phyloP scores from a whole-genome alignment of 176 grass and related monocot species.

The Stipa capillata region DNA sequence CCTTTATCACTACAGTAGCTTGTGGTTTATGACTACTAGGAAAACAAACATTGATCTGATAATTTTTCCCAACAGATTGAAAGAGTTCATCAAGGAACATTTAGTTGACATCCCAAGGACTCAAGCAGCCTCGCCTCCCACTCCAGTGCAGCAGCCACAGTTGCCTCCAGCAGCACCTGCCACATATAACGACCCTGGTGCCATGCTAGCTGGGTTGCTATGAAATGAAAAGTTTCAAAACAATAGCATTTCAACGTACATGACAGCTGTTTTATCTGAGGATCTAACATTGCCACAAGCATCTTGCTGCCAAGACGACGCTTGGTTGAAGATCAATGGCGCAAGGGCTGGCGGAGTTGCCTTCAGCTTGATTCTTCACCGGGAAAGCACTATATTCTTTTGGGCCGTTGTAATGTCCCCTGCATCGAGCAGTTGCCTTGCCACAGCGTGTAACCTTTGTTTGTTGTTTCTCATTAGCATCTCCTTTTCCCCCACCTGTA shows the following conservation, averaged over 20 bases:
- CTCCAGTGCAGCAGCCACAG: constrained; percentile 48
- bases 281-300: constrained; percentile 39
- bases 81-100: constrained; percentile 93
- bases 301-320: constrained; percentile 28
- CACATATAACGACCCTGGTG: constrained; percentile 79
- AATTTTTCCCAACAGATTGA: constrained; percentile 56
- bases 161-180: constrained; percentile 38
- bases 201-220: constrained; percentile 83
- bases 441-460: constrained; percentile 41
- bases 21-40: not conserved
- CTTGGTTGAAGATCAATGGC: constrained; percentile 18
- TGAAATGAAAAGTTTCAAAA: constrained; percentile 14
- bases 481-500: too few species aligned
- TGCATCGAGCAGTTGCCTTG: constrained; percentile 28
- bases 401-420: constrained; percentile 27
- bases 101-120: constrained; percentile 57
- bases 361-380: constrained; percentile 28
- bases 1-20: not conserved
- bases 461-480: constrained; percentile 5
- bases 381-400: constrained; percentile 58
- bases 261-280: constrained; percentile 24
- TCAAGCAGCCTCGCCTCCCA: not conserved
- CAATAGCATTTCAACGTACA: constrained; percentile 33
- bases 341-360: constrained; percentile 57
- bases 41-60: not conserved